phyloP scores from a whole-genome alignment of 192 early-diverging fungal genomes.

The Haplosporangium gracile region DNA sequence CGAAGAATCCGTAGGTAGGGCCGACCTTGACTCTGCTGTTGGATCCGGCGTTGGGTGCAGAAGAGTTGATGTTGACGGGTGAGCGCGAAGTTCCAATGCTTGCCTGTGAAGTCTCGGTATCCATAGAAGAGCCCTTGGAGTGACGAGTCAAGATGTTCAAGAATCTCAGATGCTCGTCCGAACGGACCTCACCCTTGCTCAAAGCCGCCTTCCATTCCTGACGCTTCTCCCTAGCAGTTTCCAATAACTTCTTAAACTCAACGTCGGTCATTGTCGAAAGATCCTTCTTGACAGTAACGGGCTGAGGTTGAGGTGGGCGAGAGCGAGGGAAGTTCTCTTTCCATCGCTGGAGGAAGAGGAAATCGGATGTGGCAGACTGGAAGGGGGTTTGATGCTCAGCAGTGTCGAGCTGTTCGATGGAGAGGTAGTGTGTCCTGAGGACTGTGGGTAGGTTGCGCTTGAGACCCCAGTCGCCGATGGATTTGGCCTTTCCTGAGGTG shows the following conservation, averaged over 20 bases:
- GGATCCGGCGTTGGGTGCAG: conserved; percentile 22
- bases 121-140: conserved; percentile 38
- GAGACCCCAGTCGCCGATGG: conserved; percentile 80
- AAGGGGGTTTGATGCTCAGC: conserved; percentile 79
- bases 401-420: conserved; percentile 73
- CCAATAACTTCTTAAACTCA: conserved; percentile 74
- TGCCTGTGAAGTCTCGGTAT: conserved; percentile 34
- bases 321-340: conserved; percentile 81
- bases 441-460: conserved; percentile 80
- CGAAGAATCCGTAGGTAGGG: conserved; percentile 53
- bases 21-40: conserved; percentile 52
- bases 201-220: conserved; percentile 66
- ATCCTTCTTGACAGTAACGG: conserved; percentile 62
- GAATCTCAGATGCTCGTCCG: conserved; percentile 36
- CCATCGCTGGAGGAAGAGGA: conserved; percentile 72
- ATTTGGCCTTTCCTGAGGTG: conserved; percentile 63
- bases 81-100: conserved; percentile 56
- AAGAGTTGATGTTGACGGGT: neutral
- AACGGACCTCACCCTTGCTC: conserved; percentile 41
- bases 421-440: conserved; percentile 67
- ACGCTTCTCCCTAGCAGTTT: conserved; percentile 64
- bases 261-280: conserved; percentile 67
- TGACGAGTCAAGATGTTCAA: conserved; percentile 24
- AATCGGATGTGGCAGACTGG: conserved; percentile 71
- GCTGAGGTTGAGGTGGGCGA: conserved; percentile 61